Base-by-base conservation (phyloP, 306 rosid species). In the Cucumis melo region DNA sequence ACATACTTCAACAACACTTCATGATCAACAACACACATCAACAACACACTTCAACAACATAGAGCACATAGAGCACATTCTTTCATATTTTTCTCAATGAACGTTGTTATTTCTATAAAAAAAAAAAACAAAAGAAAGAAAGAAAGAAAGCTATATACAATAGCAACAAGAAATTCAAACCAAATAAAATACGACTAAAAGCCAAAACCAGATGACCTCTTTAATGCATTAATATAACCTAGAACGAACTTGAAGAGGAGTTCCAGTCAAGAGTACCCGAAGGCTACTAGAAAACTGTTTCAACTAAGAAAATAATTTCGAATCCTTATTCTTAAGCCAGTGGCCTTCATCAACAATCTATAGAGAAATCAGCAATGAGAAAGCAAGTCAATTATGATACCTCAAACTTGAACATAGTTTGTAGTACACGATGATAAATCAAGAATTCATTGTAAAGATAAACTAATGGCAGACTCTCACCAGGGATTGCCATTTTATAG, bases 311-410 rank as follows among this genome's bases (percentile, higher is more conserved):
- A 95, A 95, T 60, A 95, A 87, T 77, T 95, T 95, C 72, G 99
- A 95, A 83, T 95, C 99, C 86, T 95, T 95, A 79, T 95, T 95
- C 77, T 95, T 95, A 2, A 95, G 96, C 77, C 99, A 98, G 81
- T 95, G 99, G 36, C 99, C 99, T 90, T 95, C 99, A 83, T 95
- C 98, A 78, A 95, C 93, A 85, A 95, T 92, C 97, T 94, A 67
- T 60, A 63, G 55, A 61, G 74, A 82, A 36, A 76, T 41, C 82
- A 83, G 81, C 64, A 67, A 76, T 75, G 76, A 64, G 61, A 62
- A 81, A 66, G 51, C 58, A 29, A 74, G 65, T 38, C 7, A 44
- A 76, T 11, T 75, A 79, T 36, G 16, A 70, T 63, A 62, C 64
- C 78, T 66, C 53, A 71, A 14, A n/a, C 13, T 11, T 70, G 6